Percentiles rank a stretch among this genome's conserved stretches.
Evolutionary conservation across 1,284 basidiomycete species (phyloP).

Genomic region (Fomitopsis palustris): DNA sequence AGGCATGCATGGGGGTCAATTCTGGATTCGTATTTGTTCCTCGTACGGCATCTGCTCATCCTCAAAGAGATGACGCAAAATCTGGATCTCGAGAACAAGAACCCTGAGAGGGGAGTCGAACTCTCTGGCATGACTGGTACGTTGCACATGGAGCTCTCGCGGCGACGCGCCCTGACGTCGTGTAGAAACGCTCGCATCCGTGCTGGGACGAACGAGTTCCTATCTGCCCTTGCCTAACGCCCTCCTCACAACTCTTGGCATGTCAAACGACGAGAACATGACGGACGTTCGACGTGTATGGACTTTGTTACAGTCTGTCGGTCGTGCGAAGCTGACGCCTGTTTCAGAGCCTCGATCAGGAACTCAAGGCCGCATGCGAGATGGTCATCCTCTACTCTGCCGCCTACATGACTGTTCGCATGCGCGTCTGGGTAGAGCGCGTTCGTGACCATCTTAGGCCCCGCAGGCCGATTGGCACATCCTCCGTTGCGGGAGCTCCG

Average conservation of each 20-base stretch:
- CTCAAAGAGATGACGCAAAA: slow-evolving; percentile 85
- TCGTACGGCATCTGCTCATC: slow-evolving; percentile 86
- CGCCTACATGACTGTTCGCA: slow-evolving; percentile 44
- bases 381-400: slow-evolving; percentile 70
- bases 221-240: slow-evolving; percentile 69
- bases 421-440: slow-evolving; percentile 59
- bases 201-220: slow-evolving; percentile 71
- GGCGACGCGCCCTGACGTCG: neutral
- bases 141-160: slow-evolving; percentile 14
- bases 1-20: slow-evolving; percentile 41
- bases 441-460: slow-evolving; percentile 32
- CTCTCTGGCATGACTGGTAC: slow-evolving; percentile 53
- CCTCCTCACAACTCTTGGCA: slow-evolving; percentile 63
- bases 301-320: neutral
- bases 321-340: neutral
- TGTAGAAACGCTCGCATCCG: slow-evolving; percentile 70
- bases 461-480: slow-evolving; percentile 10
- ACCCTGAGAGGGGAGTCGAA: slow-evolving; percentile 32
- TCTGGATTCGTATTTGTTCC: slow-evolving; percentile 78
- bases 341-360: slow-evolving; percentile 75
- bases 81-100: slow-evolving; percentile 60
- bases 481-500: slow-evolving; percentile 4
- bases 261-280: slow-evolving; percentile 56
- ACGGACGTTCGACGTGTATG: slow-evolving; percentile 64
- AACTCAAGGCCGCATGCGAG: slow-evolving; percentile 81